A percentile compares a stretch with the other conserved stretches of the same genome.
These are phyloP conservation scores for Eutrema japonicum DNA, from an alignment of 345 rosid species.

Conservation along the genomic window DNA sequence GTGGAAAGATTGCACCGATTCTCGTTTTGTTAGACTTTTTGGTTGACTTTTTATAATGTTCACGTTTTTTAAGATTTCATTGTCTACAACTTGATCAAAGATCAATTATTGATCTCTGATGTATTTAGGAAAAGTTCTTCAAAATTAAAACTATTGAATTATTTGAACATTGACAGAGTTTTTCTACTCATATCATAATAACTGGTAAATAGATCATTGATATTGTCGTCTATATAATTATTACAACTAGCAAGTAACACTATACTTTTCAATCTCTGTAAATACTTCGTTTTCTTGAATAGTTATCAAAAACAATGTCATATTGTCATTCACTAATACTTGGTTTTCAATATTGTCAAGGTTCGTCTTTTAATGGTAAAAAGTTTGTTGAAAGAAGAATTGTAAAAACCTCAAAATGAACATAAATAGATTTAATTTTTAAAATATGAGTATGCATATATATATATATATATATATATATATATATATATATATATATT, in stretches of 20 bases:
- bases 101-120: not conserved
- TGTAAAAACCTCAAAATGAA: not conserved
- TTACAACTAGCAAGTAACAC: not conserved
- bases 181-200: not conserved
- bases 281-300: not conserved
- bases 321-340: too few relatives aligned
- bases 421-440: too few relatives aligned
- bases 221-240: not conserved
- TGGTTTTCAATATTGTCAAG: too few relatives aligned
- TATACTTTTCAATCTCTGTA: not conserved
- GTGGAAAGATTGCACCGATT: conserved; percentile 12
- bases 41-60: conserved; percentile 18
- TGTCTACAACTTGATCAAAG: not conserved
- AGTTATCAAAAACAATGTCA: not conserved
- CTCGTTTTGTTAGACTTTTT: not conserved
- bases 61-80: conserved; percentile 11
- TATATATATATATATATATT: too few relatives aligned
- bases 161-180: conserved; percentile 2
- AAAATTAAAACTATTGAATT: not conserved
- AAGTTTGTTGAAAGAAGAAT: not conserved
- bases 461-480: too few relatives aligned
- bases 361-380: too few relatives aligned
- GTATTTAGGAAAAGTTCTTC: not conserved
- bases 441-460: too few relatives aligned
- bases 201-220: not conserved